Percentiles rank a stretch among this genome's conserved stretches.
phyloP scores from a whole-genome alignment of 2,329 filamentous ascomycete genomes.

The Diatrype stigma region DNA sequence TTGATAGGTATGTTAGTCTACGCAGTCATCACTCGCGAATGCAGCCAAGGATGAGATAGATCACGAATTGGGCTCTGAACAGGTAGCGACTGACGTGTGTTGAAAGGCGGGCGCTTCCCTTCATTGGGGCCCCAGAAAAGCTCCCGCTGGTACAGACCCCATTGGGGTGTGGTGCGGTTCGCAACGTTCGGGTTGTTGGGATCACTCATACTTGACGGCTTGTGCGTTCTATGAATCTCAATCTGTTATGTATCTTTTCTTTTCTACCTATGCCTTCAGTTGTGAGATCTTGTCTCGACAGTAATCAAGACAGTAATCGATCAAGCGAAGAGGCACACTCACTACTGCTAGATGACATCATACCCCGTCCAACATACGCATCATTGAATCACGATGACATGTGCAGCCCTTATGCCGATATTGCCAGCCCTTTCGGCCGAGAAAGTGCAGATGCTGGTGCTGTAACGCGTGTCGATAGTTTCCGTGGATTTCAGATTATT shows the following conservation, averaged over 20 bases:
- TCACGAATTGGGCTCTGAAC: no score
- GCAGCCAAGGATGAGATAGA: neutral
- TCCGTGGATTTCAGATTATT: no score
- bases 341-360: neutral
- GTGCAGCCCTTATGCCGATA: neutral
- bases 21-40: neutral
- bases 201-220: slow-evolving; percentile 17
- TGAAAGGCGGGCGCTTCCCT: slow-evolving; percentile 20
- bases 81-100: slow-evolving; percentile 16
- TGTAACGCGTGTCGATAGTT: no score
- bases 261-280: no score
- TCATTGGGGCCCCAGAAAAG: slow-evolving; percentile 25
- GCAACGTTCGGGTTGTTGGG: slow-evolving; percentile 21
- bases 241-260: no score
- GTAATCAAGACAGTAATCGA: neutral
- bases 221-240: neutral
- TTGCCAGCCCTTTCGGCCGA: no score
- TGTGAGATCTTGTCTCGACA: no score
- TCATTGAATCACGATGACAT: neutral
- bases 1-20: neutral
- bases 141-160: slow-evolving; percentile 21
- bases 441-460: no score
- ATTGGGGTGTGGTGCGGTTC: slow-evolving; percentile 23
- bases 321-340: neutral
- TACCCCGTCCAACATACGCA: neutral